These are phyloP conservation scores for Pyrenopolyporus hunteri DNA, from an alignment of 495 filamentous ascomycete species.

Conservation along the genomic window DNA sequence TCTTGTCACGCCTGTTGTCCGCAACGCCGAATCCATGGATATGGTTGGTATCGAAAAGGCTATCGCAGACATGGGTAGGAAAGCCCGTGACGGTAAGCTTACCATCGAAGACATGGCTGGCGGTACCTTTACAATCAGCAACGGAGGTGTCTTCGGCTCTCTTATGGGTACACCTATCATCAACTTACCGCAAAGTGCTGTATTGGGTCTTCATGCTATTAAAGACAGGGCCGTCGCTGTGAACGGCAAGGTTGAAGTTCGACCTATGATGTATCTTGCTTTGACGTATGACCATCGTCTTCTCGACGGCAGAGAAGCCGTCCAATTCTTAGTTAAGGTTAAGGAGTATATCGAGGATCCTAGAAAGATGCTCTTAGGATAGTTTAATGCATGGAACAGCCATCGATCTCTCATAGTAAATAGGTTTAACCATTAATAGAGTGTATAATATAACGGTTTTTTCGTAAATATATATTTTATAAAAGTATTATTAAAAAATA, in stretches of 20 bases:
- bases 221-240: constrained; percentile 91
- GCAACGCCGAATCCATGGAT: constrained; percentile 88
- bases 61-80: constrained; percentile 94
- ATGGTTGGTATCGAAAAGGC: constrained; percentile 87
- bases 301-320: constrained; percentile 92
- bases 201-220: constrained; percentile 96
- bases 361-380: constrained; percentile 79
- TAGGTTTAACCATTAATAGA: constrained; percentile 13
- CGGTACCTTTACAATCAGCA: constrained; percentile 98
- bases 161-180: constrained; percentile 99
- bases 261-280: constrained; percentile 99
- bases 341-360: constrained; percentile 99
- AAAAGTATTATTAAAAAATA: no score
- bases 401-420: constrained; percentile 3
- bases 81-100: constrained; percentile 95
- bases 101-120: constrained; percentile 99
- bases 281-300: constrained; percentile 97
- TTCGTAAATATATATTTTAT: no score
- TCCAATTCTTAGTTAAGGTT: constrained; percentile 96
- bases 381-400: constrained; percentile 3
- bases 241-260: constrained; percentile 90
- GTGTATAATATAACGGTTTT: constrained; percentile 30
- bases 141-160: constrained; percentile 72
- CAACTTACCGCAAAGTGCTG: constrained; percentile 94
- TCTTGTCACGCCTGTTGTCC: constrained; percentile 93